Evolutionary conservation across 1,284 basidiomycete species (phyloP).

Genomic region (Cutaneotrichosporon dermatis): DNA sequence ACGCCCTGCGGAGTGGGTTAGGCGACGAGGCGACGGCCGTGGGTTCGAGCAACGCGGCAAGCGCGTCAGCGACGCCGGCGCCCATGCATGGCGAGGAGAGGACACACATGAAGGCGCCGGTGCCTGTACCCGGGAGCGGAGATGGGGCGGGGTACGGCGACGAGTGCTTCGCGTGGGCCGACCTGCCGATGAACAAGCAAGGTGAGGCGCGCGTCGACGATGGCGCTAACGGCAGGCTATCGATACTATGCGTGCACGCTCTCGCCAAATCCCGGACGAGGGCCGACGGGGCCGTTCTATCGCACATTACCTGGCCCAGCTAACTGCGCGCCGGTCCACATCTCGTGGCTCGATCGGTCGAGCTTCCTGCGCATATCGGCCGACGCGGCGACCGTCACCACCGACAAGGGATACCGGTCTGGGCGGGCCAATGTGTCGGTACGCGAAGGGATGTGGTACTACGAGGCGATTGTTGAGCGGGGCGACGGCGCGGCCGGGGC

Average conservation of each 20-base stretch:
- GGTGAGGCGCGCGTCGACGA: slow-evolving; percentile 18
- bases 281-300: slow-evolving; percentile 39
- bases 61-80: slow-evolving; percentile 22
- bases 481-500: slow-evolving; percentile 56
- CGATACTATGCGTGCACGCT: slow-evolving; percentile 51
- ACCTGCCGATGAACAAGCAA: slow-evolving; percentile 45
- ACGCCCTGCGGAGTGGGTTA: neutral
- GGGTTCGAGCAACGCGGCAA: neutral
- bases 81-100: slow-evolving; percentile 14
- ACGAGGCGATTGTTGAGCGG: slow-evolving; percentile 76
- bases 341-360: slow-evolving; percentile 54
- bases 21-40: slow-evolving; percentile 1
- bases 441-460: slow-evolving; percentile 87
- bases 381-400: slow-evolving; percentile 70
- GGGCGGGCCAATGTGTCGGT: slow-evolving; percentile 85
- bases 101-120: slow-evolving; percentile 19
- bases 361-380: slow-evolving; percentile 67
- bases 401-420: slow-evolving; percentile 85
- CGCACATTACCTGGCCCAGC: slow-evolving; percentile 39
- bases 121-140: slow-evolving; percentile 31
- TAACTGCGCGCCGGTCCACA: slow-evolving; percentile 38
- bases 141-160: slow-evolving; percentile 38
- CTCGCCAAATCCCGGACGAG: slow-evolving; percentile 38
- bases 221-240: slow-evolving; percentile 30
- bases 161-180: slow-evolving; percentile 46